Evolutionary conservation across 345 rosid genomes (phyloP), one percentile per base, ranked within the genome.

Genomic region (Lepidium aucheri): DNA sequence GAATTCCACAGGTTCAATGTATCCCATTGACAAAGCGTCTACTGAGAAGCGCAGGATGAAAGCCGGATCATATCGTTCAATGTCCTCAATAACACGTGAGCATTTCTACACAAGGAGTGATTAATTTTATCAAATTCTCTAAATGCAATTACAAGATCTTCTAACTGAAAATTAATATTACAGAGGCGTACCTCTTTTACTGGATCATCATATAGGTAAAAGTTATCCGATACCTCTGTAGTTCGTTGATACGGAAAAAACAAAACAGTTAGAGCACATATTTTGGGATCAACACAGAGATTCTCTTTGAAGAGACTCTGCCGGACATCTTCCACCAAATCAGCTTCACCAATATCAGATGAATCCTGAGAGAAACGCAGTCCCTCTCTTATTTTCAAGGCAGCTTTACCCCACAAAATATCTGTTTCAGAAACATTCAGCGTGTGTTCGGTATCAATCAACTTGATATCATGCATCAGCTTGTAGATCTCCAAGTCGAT

Each of bases 331-430:
- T 79, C 78, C 47, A 78, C 63, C 46, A 81, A 74, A 66, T 77
- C 84, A 70, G 65, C 54, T 68, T 87, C 76, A 53, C 65, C 69
- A 67, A 32, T 54, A 53, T 72, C 59, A 65, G 84, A 77, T 56
- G 78, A 35, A 33, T 69, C 75, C 75, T 68, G 78, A 68, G 82
- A 81, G 70, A 83, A 30, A 62, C 63, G 71, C 61, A 71, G 50
- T 67, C 72, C 95, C 73, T 84, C 84, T 77, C 80, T 80, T 42
- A 81, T 53, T 83, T 73, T 82, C 50, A 65, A 56, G 68, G 88
- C 81, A 73, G 95, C 85, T 69, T 53, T 77, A 68, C 96, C 99
- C 97, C 99, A 94, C 47, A 88, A 75, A 78, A 74, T 84, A 75
- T 81, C 80, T 78, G 80, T 64, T 70, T 78, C 82, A 57, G 80